Evolutionary conservation across 1,284 basidiomycete genomes (phyloP).

Genomic region (Boletus sp.): DNA sequence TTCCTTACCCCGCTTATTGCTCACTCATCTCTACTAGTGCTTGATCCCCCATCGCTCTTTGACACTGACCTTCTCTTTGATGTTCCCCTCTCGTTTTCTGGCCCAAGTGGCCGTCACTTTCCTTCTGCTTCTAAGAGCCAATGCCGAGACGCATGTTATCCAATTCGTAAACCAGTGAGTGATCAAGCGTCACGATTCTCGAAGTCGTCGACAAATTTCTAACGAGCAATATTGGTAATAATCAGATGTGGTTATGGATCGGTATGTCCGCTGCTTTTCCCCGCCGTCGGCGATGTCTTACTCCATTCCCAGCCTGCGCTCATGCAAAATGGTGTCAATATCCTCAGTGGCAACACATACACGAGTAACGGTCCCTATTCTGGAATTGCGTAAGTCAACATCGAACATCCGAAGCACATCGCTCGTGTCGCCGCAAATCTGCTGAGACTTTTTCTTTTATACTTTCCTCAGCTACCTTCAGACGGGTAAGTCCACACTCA

Average conservation of each 20-base stretch:
- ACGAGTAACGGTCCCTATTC: conserved; percentile 13
- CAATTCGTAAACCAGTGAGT: conserved; percentile 30
- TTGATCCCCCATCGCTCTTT: conserved; percentile 18
- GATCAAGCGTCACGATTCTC: background rate
- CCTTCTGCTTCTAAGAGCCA: conserved; percentile 17
- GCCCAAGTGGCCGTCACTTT: conserved; percentile 20
- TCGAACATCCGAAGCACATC: background rate
- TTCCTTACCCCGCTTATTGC: background rate
- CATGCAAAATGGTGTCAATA: conserved; percentile 19
- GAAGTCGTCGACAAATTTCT: background rate
- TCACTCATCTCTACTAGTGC: background rate
- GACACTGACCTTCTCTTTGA: conserved; percentile 13
- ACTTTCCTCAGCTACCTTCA: conserved; percentile 27
- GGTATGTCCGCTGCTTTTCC: conserved; percentile 6
- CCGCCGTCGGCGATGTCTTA: background rate
- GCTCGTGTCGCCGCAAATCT: background rate
- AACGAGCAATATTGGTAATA: background rate
- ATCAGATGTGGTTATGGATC: conserved; percentile 27
- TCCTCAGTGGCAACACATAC: conserved; percentile 23
- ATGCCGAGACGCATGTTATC: conserved; percentile 25
- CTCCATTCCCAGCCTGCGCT: conserved; percentile 21
- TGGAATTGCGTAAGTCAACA: conserved; percentile 28
- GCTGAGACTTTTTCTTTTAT: background rate
- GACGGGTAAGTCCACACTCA: conserved; percentile 21
- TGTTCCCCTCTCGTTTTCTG: conserved; percentile 23